Base-by-base conservation (phyloP, 202 grass and related monocot species). In the Setaria viridis region DNA sequence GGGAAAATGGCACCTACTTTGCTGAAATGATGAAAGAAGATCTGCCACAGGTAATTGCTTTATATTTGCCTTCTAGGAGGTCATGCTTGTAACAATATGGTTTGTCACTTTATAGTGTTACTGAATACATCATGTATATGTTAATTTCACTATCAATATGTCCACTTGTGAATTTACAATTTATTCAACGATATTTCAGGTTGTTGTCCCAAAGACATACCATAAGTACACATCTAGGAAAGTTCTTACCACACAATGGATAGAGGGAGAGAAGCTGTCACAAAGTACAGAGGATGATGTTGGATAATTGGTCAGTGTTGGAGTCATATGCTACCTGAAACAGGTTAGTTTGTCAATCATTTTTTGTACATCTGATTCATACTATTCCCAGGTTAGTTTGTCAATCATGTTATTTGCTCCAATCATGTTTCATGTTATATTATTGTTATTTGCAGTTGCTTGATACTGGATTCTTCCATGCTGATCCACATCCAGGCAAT, bases 291-390 rank as follows among this genome's bases (percentile, higher is more conserved):
- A 95, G 89, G 88, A 82, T 65, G 93, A 95, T 85, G 96, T 99
- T 72, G 96, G 96, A 39, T 94, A 91, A 14, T 87, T 99, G 76
- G 96, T 99, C 79, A 99, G 85, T 85, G 93, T 95, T 48, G 96
- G 96, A 80, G 96, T 99, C 17, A 95, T 99, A 92, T 99, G 96
- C 93, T 99, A 99, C 50, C 88, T 99, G 80, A 99, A 99, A 47
- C 96, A 99, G 96, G 96, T 99, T 68, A 45, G 50, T 45, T n/a
- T 75, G 7, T 42, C 29, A 63, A 43, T 47, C 42, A 58, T 80
- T 55, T 37, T 29, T 47, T 75, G 21, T 30, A 34, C n/a, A 19
- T 64, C 3, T 57, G 78, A 64, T 59, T 66, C 19, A 72, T 83
- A 29, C 16, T 67, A 62, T 84, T 74, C 20, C 76, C 74, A 48